Base-by-base conservation (phyloP, 169 alveolate genomes). In the Plasmodium gaboni region DNA sequence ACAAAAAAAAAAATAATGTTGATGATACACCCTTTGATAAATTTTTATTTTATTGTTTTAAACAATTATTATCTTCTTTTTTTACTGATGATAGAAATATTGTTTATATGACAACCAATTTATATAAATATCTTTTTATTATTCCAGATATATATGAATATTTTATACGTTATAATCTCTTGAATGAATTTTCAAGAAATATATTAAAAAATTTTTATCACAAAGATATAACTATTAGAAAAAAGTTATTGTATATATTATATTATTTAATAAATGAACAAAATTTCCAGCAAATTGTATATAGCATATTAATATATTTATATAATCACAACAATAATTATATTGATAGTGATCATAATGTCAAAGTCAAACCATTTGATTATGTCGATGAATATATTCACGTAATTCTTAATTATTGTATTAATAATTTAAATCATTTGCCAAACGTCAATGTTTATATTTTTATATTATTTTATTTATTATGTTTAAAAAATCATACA, bases 401-500 rank as follows among this genome's bases (percentile, higher is more conserved):
- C 12, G 68, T 69, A 1, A 78, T 78, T n/a, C 7, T 78, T 38
- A 28, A 51, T 12, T 78, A 50, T 78, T 74, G 89, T 10, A 63
- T 50, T 22, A 65, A 65, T 7, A 26, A 78, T 67, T 28, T n/a
- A 22, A 32, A 78, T 46, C 1, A 50, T 32, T 0, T 78, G 17
- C 24, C 13, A 24, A 78, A 78, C 64, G 22, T 32, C 0, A 78
- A 78, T 51, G 4, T 78, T 1, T 78, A 78, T 65, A 22, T 78
- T 6, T 78, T 78, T 42, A 64, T 78, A 48, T 64, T 78, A 28
- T 78, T 78, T 51, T 78, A 38, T 55, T 38, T 78, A 24, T 70
- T 78, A 12, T 78, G 89, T 13, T 51, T 78, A 38, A 78, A 78
- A 42, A 78, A 78, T 15, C 89, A 78, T 57, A 53, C 15, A 32